Evolutionary conservation across 2,329 filamentous ascomycete species (phyloP).

Genomic region (Emergomyces orientalis): DNA sequence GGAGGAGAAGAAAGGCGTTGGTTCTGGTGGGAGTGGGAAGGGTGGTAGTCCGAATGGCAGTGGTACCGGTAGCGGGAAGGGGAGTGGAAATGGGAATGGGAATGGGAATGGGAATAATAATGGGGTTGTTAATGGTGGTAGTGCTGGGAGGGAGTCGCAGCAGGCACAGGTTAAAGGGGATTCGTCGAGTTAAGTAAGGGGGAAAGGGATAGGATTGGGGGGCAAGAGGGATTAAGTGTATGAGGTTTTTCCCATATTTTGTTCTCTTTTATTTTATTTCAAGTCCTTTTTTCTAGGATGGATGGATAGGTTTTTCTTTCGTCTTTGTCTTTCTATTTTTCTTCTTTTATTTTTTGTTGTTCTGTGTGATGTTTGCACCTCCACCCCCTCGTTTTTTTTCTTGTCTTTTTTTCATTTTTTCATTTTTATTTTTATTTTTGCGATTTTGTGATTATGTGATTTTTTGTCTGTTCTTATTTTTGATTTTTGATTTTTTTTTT

Average conservation of each 20-base stretch:
- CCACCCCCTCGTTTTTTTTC: too few species aligned
- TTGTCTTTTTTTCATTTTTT: too few species aligned
- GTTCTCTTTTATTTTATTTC: too few species aligned
- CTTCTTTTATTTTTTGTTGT: too few species aligned
- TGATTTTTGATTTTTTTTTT: too few species aligned
- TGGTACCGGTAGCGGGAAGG: background rate
- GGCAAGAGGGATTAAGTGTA: too few species aligned
- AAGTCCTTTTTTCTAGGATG: too few species aligned
- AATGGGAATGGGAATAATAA: background rate
- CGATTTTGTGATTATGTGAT: too few species aligned
- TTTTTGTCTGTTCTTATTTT: too few species aligned
- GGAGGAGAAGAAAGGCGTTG: conserved; percentile 49
- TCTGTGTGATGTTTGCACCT: too few species aligned
- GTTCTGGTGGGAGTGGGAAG: conserved; percentile 7
- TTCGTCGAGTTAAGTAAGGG: background rate
- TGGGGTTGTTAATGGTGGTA: background rate
- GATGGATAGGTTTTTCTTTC: background rate
- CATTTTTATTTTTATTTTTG: too few species aligned
- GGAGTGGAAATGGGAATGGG: background rate
- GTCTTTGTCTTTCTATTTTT: background rate
- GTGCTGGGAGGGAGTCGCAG: background rate
- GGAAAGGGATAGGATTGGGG: background rate
- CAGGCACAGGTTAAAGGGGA: background rate
- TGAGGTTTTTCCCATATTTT: too few species aligned
- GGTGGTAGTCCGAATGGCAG: background rate